phyloP scores from a whole-genome alignment of 169 alveolate species.

The Cryptosporidium tyzzeri region DNA sequence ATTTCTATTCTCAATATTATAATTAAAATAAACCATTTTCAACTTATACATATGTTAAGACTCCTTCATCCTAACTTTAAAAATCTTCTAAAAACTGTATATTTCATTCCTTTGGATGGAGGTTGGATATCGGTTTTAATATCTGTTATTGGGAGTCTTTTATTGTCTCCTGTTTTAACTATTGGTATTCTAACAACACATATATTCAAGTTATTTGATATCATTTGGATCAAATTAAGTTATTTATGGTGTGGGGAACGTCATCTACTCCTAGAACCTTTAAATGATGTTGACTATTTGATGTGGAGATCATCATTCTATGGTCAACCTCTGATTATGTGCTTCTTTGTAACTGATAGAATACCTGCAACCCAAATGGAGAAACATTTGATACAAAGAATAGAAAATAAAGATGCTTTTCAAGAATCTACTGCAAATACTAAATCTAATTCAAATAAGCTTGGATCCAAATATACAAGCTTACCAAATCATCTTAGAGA shows the following conservation, averaged over 20 bases:
- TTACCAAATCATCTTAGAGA: neutral
- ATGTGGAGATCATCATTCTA: slow-evolving; percentile 44
- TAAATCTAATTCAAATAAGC: neutral
- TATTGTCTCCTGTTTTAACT: slow-evolving; percentile 23
- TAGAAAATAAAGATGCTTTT: slow-evolving; percentile 57
- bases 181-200: slow-evolving; percentile 15
- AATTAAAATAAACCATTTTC: neutral
- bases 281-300: slow-evolving; percentile 56
- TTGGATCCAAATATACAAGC: neutral
- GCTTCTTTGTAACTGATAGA: slow-evolving; percentile 48
- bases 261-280: slow-evolving; percentile 48
- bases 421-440: neutral
- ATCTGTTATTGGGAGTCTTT: slow-evolving; percentile 49
- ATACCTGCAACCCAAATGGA: slow-evolving; percentile 5
- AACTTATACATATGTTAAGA: neutral
- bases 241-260: slow-evolving; percentile 25
- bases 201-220: slow-evolving; percentile 34
- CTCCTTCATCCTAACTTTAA: neutral
- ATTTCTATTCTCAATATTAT: no score
- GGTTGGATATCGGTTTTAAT: slow-evolving; percentile 63
- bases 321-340: slow-evolving; percentile 71
- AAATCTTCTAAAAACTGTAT: slow-evolving; percentile 14
- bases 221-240: slow-evolving; percentile 51
- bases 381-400: slow-evolving; percentile 27
- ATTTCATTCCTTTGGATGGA: slow-evolving; percentile 49